Evolutionary conservation across 1,284 basidiomycete species (phyloP), one percentile per base, ranked within the genome.

Genomic region (Cutaneotrichosporon dermatis): DNA sequence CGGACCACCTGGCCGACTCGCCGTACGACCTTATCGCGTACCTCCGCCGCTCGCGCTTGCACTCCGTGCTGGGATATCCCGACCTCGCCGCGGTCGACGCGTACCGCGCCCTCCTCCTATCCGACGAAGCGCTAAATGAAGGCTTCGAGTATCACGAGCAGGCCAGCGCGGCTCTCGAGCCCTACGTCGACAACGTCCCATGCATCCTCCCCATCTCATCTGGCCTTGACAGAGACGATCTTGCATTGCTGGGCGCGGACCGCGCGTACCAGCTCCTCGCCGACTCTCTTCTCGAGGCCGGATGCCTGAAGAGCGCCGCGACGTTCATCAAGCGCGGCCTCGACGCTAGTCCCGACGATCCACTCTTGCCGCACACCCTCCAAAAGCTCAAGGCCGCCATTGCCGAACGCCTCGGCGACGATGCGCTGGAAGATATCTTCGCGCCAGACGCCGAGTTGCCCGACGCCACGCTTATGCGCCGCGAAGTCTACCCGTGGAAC

Each of bases 401-500:
- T 0, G 25, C 4, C 25, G 15, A 44, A 16, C 61, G 61, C 5
- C n/a, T 51, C 1, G 37, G 43, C 25, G 36, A 7, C 37, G 8
- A n/a, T 4, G 46, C 53, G 4, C 15, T 13, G 9, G 57, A 52
- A 6, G 48, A 41, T 13, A 34, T 48, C 36, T 35, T 50, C 39
- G 45, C 51, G 15, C 55, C 59, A 10, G 46, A 37, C 15, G 48
- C 46, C 25, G 49, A 55, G 15, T 48, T 59, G 2, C 61, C 58
- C 13, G 61, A 62, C 2, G 12, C 34, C 7, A 52, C 51, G 7
- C 7, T 41, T 1, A 57, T 55, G 8, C 61, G 61, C 39, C 54
- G 61, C 10, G 61, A 59, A 16, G 39, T 62, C 35, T 62, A 62
- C 35, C 46, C 57, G 11, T 62, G 61, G 61, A 62, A 62, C 58